A percentile compares a stretch with the other conserved stretches of the same genome.
These are phyloP conservation scores for Populus hybrid DNA, from an alignment of 441 rosid genomes.

Conservation along the genomic window DNA sequence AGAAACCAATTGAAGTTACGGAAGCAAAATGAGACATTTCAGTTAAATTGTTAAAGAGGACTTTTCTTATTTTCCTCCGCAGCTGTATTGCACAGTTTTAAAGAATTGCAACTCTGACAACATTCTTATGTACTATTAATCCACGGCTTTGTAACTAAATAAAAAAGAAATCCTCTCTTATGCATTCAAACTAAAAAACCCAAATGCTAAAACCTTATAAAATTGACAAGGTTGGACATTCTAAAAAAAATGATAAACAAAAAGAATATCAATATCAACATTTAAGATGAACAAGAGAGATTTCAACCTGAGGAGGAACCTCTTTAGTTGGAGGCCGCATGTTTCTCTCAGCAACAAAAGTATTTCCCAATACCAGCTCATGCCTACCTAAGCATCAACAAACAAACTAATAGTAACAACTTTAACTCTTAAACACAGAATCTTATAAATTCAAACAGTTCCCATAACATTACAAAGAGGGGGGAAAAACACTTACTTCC, in stretches of 20 bases:
- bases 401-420: slow-evolving; percentile 2
- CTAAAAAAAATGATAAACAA: not conserved
- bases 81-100: not conserved
- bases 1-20: not conserved
- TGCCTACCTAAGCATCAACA: slow-evolving; percentile 61
- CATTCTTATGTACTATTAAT: not conserved
- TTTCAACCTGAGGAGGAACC: slow-evolving; percentile 77
- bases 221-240: not conserved
- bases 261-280: not conserved
- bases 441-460: not conserved
- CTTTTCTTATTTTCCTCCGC: not conserved
- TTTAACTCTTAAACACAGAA: not conserved
- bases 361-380: slow-evolving; percentile 79
- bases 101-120: not conserved
- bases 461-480: not conserved
- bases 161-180: not conserved
- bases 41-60: not conserved
- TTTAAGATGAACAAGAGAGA: not conserved
- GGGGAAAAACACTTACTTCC: slow-evolving; percentile 50
- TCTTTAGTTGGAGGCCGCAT: slow-evolving; percentile 62
- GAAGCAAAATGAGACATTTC: not conserved
- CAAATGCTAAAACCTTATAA: not conserved
- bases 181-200: not conserved
- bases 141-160: not conserved
- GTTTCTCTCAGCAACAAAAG: slow-evolving; percentile 57